Evolutionary conservation across 768 basidiomycete species (phyloP).

Genomic region (Lenzites betulinus): DNA sequence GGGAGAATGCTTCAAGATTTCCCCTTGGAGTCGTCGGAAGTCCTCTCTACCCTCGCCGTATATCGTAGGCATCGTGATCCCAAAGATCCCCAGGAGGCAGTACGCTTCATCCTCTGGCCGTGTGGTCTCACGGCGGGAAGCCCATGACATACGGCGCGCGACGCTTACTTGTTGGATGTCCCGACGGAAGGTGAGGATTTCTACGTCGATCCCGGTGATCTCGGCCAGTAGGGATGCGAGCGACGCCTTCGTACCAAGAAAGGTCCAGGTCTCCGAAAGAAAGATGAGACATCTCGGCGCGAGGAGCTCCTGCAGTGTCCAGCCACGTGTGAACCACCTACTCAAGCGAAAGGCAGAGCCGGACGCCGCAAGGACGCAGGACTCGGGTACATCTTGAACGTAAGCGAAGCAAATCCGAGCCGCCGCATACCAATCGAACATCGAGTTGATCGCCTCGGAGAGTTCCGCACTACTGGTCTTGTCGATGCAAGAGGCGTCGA

Average conservation of each 20-base stretch:
- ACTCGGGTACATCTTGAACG: not conserved
- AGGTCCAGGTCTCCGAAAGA: not conserved
- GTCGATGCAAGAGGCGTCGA: slow-evolving; percentile 1
- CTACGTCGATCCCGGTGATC: not conserved
- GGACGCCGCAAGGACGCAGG: not conserved
- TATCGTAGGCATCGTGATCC: not conserved
- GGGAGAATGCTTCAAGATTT: not conserved
- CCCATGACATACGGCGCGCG: slow-evolving; percentile 1
- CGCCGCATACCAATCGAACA: not conserved
- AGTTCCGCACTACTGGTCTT: not conserved
- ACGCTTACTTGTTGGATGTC: not conserved
- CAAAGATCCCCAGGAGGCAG: slow-evolving; percentile 1
- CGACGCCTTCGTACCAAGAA: not conserved
- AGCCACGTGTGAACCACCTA: not conserved
- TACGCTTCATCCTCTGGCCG: slow-evolving; percentile 1
- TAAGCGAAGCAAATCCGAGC: not conserved
- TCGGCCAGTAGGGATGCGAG: not conserved
- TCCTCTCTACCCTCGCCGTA: slow-evolving; percentile 4
- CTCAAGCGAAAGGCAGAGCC: not conserved
- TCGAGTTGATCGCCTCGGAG: not conserved
- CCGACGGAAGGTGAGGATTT: not conserved
- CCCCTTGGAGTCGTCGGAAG: not conserved
- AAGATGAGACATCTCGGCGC: slow-evolving; percentile 5
- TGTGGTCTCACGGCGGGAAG: not conserved
- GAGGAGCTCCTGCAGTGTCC: slow-evolving; percentile 1